A percentile compares a stretch with the other conserved stretches of the same genome.
phyloP scores from a whole-genome alignment of 805 yeast genomes.

The Nakazawaea pomicola region DNA sequence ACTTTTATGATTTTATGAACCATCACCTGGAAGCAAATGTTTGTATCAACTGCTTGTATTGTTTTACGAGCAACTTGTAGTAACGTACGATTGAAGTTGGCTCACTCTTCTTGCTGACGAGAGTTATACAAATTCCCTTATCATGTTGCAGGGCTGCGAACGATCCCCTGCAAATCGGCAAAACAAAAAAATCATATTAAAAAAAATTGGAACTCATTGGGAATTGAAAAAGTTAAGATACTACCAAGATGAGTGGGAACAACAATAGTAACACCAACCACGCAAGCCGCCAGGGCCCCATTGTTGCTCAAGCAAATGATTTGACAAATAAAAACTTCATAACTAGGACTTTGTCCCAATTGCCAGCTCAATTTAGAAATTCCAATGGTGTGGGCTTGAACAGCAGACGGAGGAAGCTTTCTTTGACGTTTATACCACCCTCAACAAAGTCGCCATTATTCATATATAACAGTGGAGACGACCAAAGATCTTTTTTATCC shows the following conservation, averaged over 20 bases:
- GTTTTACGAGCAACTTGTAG: too few relatives aligned
- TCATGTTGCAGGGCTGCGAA: too few relatives aligned
- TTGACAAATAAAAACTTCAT: conserved; percentile 11
- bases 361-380: conserved; percentile 22
- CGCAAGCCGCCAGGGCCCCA: too few relatives aligned
- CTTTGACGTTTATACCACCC: conserved; percentile 31
- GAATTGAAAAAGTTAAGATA: background rate
- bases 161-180: too few relatives aligned
- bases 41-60: too few relatives aligned
- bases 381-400: conserved; percentile 25
- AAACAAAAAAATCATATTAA: background rate
- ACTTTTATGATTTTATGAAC: too few relatives aligned
- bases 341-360: conserved; percentile 19
- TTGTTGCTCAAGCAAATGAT: too few relatives aligned
- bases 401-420: conserved; percentile 28
- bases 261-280: background rate
- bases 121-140: too few relatives aligned
- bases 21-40: too few relatives aligned
- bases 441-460: conserved; percentile 31
- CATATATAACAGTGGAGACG: conserved; percentile 26
- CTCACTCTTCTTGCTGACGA: too few relatives aligned
- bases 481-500: conserved; percentile 30
- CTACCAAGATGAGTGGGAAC: background rate
- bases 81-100: too few relatives aligned
- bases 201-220: background rate